Conservation (phyloP, 2,329 filamentous ascomycete genomes). For the Didymella segeticola region DNA sequence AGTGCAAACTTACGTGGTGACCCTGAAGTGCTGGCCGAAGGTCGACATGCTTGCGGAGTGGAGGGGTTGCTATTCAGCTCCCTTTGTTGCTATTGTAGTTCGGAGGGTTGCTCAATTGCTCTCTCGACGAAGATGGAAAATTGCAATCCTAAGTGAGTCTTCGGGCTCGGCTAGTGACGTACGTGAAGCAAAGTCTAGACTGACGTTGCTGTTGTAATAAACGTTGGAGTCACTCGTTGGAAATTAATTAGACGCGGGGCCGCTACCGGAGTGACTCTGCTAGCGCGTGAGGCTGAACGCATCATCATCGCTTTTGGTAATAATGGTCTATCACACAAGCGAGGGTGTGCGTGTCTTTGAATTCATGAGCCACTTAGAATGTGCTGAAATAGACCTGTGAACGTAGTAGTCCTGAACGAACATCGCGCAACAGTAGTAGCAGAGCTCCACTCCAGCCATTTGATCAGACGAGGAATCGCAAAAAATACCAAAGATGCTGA, state of each 20-base stretch:
- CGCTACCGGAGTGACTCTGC: slow-evolving; percentile 19
- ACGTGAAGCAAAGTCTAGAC: slow-evolving; percentile 11
- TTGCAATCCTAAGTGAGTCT: background rate
- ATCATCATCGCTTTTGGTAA: background rate
- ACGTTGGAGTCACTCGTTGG: slow-evolving; percentile 29
- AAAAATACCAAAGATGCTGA: no score
- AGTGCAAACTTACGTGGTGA: slow-evolving; percentile 73
- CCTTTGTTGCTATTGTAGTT: background rate
- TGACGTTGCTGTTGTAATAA: slow-evolving; percentile 19
- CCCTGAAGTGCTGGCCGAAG: slow-evolving; percentile 81
- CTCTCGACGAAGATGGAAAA: background rate
- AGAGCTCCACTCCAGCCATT: no score
- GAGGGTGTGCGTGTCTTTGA: no score
- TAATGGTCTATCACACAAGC: no score
- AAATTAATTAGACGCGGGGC: slow-evolving; percentile 33
- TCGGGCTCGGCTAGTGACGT: slow-evolving; percentile 3
- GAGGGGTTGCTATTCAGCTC: slow-evolving; percentile 12
- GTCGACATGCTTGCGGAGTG: slow-evolving; percentile 63
- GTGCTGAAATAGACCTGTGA: no score
- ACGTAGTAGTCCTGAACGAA: no score
- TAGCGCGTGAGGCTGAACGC: slow-evolving; percentile 14
- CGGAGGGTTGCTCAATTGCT: slow-evolving; percentile 6
- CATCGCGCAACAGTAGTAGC: no score
- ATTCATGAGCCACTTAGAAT: no score
- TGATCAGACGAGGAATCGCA: no score